phyloP scores from a whole-genome alignment of 371 early-diverging fungal genomes.

The Rhizomucor miehei region DNA sequence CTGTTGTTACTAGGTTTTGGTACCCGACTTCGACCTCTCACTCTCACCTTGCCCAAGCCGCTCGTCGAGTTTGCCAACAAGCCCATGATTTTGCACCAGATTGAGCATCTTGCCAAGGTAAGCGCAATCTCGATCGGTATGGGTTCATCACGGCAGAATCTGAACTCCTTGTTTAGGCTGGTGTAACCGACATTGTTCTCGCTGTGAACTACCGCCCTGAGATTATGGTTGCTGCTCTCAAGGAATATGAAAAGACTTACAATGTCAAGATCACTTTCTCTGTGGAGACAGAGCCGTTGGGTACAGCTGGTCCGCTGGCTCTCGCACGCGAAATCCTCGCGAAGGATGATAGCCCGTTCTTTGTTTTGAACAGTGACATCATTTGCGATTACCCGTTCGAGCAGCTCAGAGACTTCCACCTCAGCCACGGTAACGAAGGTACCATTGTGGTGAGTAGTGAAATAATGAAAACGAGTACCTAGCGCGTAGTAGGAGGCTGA shows the following conservation, averaged over 20 bases:
- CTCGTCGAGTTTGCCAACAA: conserved; percentile 99
- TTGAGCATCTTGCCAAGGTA: conserved; percentile 97
- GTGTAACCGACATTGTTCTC: conserved; percentile 97
- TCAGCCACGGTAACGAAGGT: conserved; percentile 88
- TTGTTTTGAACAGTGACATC: conserved; percentile 99
- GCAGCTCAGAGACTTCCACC: conserved; percentile 87
- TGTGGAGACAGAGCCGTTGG: conserved; percentile 96
- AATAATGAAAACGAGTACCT: neutral
- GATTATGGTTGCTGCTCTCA: conserved; percentile 87
- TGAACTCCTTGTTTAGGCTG: conserved; percentile 66
- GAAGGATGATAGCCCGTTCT: conserved; percentile 95
- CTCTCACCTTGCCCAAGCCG: conserved; percentile 98
- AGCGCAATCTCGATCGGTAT: neutral
- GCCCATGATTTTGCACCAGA: conserved; percentile 99
- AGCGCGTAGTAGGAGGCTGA: neutral
- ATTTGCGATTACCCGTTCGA: conserved; percentile 98
- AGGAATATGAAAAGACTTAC: conserved; percentile 88
- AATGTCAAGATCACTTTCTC: conserved; percentile 96
- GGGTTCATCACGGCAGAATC: neutral
- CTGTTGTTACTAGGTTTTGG: conserved; percentile 82
- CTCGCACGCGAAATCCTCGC: conserved; percentile 91
- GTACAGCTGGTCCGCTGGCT: conserved; percentile 98
- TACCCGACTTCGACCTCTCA: conserved; percentile 98
- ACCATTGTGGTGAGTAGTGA: conserved; percentile 79
- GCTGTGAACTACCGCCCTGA: conserved; percentile 99